These are phyloP conservation scores for Talaromyces rugulosus DNA, from an alignment of 2,329 filamentous ascomycete genomes.

Conservation along the genomic window DNA sequence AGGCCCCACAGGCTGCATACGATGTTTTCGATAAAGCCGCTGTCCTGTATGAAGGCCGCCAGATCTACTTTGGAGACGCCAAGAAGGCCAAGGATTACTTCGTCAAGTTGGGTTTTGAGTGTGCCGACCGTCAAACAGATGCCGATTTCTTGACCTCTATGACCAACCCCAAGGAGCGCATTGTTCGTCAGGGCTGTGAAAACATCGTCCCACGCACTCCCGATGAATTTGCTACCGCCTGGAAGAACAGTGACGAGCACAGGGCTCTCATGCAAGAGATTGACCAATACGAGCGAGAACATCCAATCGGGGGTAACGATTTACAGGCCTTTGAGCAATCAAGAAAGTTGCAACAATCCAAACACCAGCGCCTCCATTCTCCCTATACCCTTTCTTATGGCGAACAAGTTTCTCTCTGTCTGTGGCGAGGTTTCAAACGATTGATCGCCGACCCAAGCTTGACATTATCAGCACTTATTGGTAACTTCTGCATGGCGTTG, in stretches of 20 bases:
- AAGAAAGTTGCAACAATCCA: slow-evolving; percentile 41
- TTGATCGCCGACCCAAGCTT: slow-evolving; percentile 72
- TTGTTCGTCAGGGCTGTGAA: slow-evolving; percentile 57
- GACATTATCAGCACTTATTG: slow-evolving; percentile 61
- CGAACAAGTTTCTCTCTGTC: slow-evolving; percentile 73
- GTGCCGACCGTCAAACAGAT: slow-evolving; percentile 64
- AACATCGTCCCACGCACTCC: slow-evolving; percentile 61
- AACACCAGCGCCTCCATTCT: slow-evolving; percentile 58
- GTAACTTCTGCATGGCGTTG: slow-evolving; percentile 71
- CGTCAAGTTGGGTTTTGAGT: slow-evolving; percentile 64
- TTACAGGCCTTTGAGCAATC: slow-evolving; percentile 39
- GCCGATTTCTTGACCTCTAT: slow-evolving; percentile 69
- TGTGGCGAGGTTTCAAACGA: slow-evolving; percentile 75
- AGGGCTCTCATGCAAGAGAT: slow-evolving; percentile 39
- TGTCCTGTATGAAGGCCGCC: slow-evolving; percentile 69
- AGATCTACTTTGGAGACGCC: slow-evolving; percentile 71
- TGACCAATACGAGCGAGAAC: slow-evolving; percentile 39
- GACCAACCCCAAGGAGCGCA: slow-evolving; percentile 61
- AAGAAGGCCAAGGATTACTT: slow-evolving; percentile 62
- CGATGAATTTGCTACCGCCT: slow-evolving; percentile 61
- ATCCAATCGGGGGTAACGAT: slow-evolving; percentile 40
- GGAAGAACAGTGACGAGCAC: slow-evolving; percentile 52
- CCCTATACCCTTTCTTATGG: slow-evolving; percentile 76
- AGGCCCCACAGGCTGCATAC: slow-evolving; percentile 45
- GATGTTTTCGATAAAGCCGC: slow-evolving; percentile 68